phyloP scores from a whole-genome alignment of 345 rosid genomes.

The Hypericum perforatum region DNA sequence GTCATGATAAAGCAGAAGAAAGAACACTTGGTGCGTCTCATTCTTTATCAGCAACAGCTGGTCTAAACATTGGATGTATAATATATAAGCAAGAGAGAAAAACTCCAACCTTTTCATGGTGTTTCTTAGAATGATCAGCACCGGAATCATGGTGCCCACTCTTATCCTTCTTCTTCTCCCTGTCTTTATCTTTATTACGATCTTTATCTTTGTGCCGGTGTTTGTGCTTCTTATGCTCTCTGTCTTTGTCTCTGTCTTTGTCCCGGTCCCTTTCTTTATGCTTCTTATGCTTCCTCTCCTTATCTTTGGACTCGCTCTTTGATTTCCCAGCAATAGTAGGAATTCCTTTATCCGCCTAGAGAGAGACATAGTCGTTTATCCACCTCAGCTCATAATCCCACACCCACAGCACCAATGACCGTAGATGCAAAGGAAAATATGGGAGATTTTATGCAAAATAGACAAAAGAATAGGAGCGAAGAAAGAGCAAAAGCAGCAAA shows the following conservation, averaged over 20 bases:
- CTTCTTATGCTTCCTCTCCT: constrained; percentile 86
- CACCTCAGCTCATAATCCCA: too few species aligned
- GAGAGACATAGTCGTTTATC: too few species aligned
- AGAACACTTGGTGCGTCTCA: background rate
- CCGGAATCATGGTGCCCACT: constrained; percentile 73
- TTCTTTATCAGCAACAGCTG: too few species aligned
- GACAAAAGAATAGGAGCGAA: background rate
- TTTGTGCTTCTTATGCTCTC: constrained; percentile 86
- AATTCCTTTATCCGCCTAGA: constrained; percentile 64
- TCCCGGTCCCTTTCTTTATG: constrained; percentile 78
- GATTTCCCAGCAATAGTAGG: constrained; percentile 68
- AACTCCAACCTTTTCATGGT: constrained; percentile 67
- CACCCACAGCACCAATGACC: too few species aligned
- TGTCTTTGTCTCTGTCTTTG: constrained; percentile 68
- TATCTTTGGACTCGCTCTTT: constrained; percentile 64
- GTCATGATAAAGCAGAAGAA: background rate
- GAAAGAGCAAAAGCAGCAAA: constrained; percentile 1
- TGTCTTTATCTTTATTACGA: constrained; percentile 71
- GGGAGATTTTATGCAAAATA: too few species aligned
- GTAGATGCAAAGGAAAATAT: too few species aligned
- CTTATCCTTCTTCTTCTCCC: constrained; percentile 72
- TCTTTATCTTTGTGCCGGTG: constrained; percentile 69
- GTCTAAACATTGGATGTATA: too few species aligned
- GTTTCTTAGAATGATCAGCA: constrained; percentile 68
- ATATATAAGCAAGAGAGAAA: background rate